Evolutionary conservation across 495 filamentous ascomycete species (phyloP).

Genomic region (Xylaria palmicola): DNA sequence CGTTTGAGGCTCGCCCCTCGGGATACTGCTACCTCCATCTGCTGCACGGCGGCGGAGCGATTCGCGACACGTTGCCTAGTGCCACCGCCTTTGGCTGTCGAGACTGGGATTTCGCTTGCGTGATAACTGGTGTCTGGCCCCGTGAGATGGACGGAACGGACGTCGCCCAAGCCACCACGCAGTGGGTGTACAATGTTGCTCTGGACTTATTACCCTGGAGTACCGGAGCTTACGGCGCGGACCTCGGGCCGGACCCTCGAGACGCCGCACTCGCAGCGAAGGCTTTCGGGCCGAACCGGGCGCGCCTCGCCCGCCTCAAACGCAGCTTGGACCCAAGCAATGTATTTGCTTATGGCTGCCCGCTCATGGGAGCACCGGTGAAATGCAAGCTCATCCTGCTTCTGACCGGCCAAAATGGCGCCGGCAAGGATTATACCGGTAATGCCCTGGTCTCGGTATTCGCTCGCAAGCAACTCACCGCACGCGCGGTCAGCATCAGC

Average conservation of each 20-base stretch:
- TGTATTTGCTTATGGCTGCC: conserved; percentile 57
- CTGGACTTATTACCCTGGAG: conserved; percentile 49
- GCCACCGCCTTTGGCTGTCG: conserved; percentile 62
- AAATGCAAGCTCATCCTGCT: conserved; percentile 57
- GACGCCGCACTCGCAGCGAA: conserved; percentile 51
- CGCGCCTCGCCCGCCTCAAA: conserved; percentile 56
- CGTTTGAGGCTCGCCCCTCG: conserved; percentile 52
- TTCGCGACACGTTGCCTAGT: conserved; percentile 46
- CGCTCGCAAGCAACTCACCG: conserved; percentile 32
- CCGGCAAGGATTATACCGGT: conserved; percentile 64
- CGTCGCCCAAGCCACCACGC: conserved; percentile 39
- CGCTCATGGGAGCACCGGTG: conserved; percentile 41
- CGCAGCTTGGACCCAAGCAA: conserved; percentile 48
- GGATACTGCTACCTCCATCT: conserved; percentile 63
- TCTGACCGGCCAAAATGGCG: conserved; percentile 58
- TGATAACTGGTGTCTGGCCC: conserved; percentile 63
- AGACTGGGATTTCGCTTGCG: conserved; percentile 64
- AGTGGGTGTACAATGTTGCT: conserved; percentile 59
- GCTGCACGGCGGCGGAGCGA: conserved; percentile 58
- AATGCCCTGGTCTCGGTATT: conserved; percentile 51
- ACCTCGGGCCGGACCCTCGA: conserved; percentile 63
- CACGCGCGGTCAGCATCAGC: conserved; percentile 57
- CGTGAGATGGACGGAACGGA: conserved; percentile 55
- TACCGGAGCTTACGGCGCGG: conserved; percentile 57
- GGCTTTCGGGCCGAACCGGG: conserved; percentile 58